phyloP scores from a whole-genome alignment of 1,139 yeast genomes.

The Saccharomyces hybrid region DNA sequence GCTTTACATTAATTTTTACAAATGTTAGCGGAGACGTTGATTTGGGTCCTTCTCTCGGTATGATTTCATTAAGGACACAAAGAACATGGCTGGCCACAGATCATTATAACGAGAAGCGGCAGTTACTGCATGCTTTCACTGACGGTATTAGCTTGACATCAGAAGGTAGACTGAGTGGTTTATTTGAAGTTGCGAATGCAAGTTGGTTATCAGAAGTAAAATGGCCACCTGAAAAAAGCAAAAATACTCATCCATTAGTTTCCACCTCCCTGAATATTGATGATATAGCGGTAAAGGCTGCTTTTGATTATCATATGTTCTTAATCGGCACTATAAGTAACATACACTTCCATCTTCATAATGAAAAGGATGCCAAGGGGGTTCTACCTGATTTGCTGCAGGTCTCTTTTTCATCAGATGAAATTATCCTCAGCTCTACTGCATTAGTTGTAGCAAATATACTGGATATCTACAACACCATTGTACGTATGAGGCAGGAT shows the following conservation, averaged over 20 bases:
- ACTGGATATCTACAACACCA: constrained; percentile 65
- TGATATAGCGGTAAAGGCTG: constrained; percentile 48
- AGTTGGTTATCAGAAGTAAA: constrained; percentile 58
- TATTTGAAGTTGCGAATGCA: constrained; percentile 42
- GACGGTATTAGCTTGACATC: constrained; percentile 47
- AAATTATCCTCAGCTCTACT: constrained; percentile 59
- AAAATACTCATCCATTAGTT: constrained; percentile 58
- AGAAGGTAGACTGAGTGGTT: constrained; percentile 75
- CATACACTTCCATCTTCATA: constrained; percentile 52
- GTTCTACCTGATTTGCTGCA: constrained; percentile 51
- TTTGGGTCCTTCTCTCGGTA: constrained; percentile 79
- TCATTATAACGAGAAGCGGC: constrained; percentile 66
- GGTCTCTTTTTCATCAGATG: constrained; percentile 48
- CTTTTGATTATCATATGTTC: constrained; percentile 82
- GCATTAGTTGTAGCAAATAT: constrained; percentile 80
- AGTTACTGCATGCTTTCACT: constrained; percentile 56
- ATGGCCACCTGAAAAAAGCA: constrained; percentile 43
- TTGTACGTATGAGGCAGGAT: constrained; percentile 66
- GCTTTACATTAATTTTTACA: constrained; percentile 48
- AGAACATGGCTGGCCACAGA: constrained; percentile 63
- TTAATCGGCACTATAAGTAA: constrained; percentile 49
- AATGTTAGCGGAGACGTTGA: constrained; percentile 55
- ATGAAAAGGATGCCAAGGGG: constrained; percentile 49
- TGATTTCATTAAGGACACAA: constrained; percentile 46
- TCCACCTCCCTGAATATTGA: constrained; percentile 53